Evolutionary conservation across 495 filamentous ascomycete species (phyloP), one percentile per base, ranked within the genome.

Genomic region (Talaromyces liani): DNA sequence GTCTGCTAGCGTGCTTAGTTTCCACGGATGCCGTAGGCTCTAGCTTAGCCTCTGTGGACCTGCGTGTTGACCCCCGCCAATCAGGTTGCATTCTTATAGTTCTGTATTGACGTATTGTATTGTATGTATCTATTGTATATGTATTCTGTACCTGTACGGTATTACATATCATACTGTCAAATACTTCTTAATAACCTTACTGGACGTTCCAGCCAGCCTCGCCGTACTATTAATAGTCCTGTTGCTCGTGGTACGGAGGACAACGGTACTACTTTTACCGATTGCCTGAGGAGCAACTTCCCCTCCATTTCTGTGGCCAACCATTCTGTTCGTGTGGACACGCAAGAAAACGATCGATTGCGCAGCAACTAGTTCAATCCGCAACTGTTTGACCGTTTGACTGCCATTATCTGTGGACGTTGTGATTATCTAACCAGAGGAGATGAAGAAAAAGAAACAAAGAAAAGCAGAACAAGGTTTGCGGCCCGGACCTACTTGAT

Each of bases 401-500:
- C 12, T 41, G 12, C 34, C 12, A 39, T 39, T 39, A 39, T 39
- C 34, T 39, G 36, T 1, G 0, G 14, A 41, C 36, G 16, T 16
- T 14, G 16, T 16, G 36, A 22, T 25, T 20, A 18, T 27, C 3
- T n/a, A 22, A 12, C 18, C 0, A 22, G 24, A 53, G 10, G 2
- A 33, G 54, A 33, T 57, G 16, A 33, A 58, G 31, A 36, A 58
- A 56, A 29, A 20, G 53, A 9, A 25, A 56, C 20, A 56, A 56
- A 56, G 53, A 56, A 27, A 56, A 56, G 53, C 53, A 29, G 18
- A 58, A 34, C 56, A 58, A 58, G 31, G 56, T 58, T 58, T 36
- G 56, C 56, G 56, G 56, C 27, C 56, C 56, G 56, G 56, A 58
- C 56, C 56, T 55, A 55, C 51, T 25, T 55, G 18, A 20, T 20